Evolutionary conservation across 805 yeast genomes (phyloP).

Genomic region (Candida ipomoeae): DNA sequence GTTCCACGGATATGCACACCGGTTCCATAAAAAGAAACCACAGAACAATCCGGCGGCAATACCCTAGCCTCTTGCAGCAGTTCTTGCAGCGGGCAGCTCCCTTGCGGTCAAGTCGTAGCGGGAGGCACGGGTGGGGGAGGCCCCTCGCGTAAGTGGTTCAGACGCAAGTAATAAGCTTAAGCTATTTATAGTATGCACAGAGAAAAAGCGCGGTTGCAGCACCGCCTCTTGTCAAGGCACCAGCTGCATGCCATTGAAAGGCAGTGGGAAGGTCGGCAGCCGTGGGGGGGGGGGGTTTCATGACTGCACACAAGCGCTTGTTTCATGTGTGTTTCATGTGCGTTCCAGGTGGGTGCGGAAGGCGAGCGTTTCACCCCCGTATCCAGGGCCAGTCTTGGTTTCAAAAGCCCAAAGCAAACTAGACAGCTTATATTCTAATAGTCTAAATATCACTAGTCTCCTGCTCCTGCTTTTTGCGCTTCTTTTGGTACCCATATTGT

Average conservation of each 20-base stretch:
- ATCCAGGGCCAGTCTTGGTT: not conserved
- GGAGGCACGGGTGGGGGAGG: not conserved
- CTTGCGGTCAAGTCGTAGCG: not conserved
- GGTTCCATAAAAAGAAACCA: not conserved
- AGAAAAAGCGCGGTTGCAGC: not conserved
- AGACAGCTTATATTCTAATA: no score
- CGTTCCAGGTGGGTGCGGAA: slow-evolving; percentile 3
- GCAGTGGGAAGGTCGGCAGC: not conserved
- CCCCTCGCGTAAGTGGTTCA: not conserved
- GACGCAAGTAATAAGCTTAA: not conserved
- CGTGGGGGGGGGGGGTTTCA: not conserved
- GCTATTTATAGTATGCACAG: not conserved
- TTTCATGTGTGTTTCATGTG: slow-evolving; percentile 4
- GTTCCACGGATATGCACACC: not conserved
- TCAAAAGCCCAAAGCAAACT: no score
- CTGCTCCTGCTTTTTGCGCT: no score
- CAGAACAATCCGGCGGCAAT: not conserved
- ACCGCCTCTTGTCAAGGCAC: not conserved
- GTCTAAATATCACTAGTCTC: no score
- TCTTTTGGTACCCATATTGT: no score
- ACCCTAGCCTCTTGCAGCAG: not conserved
- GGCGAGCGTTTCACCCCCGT: not conserved
- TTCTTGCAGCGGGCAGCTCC: not conserved
- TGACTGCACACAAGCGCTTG: not conserved
- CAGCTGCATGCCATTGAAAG: not conserved